Base-by-base conservation (phyloP, 202 grass and related monocot genomes). In the Alloteropsis angusta region DNA sequence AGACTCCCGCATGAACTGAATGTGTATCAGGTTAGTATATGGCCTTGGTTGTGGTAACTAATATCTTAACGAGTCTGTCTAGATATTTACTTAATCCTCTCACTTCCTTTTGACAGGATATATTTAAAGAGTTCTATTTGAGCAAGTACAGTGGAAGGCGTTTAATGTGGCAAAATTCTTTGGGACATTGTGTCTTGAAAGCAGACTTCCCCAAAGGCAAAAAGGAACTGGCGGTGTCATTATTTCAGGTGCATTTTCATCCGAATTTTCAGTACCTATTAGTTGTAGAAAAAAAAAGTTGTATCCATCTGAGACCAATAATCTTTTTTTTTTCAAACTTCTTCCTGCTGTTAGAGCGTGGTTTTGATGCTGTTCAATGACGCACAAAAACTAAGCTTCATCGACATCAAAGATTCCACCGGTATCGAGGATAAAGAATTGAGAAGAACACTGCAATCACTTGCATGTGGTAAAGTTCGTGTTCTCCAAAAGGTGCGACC, bases 81-180 rank as follows among this genome's bases (percentile, higher is more conserved):
- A 18, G 36, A 71, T 42, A 34, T 46, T 71, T 41, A 32, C 37
- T 60, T 53, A 35, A 66, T 54, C 43, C 39, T 68, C 53, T 68
- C 75, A 38, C 12, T 72, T 18, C 1, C 5, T 65, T 75, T 45
- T 59, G 58, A 76, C 69, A 99, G 96, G 96, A 96, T 85, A 99
- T 96, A 86, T 99, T 99, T 59, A 99, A 99, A 89, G 96, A 99
- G 65, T 99, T 99, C 80, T 99, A 99, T 88, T 96, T 99, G 88
- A 99, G 96, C 71, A 99, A 99, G 83, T 89, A 99, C 61, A 95
- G 90, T 80, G 96, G 96, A 78, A 96, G 96, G 77, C 92, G 96
- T 61, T 83, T 99, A 32, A 91, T 96, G 96, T 99, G 96, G 96
- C 96, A 99, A 86, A 96, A 99, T 87, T 99, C 92, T 35, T 87